phyloP scores from a whole-genome alignment of 176 grass and related monocot species.

The Urochloa ruziziensis region DNA sequence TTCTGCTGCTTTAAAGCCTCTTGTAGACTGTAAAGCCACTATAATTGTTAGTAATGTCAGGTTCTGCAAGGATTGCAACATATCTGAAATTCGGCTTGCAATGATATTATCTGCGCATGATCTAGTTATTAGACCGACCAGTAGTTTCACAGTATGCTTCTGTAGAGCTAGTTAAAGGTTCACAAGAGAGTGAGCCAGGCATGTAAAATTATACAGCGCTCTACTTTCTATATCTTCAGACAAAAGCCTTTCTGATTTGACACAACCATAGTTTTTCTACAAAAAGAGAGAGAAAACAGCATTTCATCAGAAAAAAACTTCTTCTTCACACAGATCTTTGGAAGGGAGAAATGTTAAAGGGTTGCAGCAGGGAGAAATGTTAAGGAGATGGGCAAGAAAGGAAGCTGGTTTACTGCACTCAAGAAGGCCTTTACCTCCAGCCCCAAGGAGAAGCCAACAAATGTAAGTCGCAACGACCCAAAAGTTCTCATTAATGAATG shows the following conservation, averaged over 20 bases:
- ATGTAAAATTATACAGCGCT: not conserved
- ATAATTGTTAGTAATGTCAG: not conserved
- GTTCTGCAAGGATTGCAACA: not conserved
- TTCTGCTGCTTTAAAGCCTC: not conserved
- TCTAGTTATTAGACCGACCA: not conserved
- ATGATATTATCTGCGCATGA: not conserved
- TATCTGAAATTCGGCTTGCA: not conserved
- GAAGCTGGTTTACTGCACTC: conserved; percentile 80
- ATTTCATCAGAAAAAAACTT: not conserved
- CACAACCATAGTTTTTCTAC: not conserved
- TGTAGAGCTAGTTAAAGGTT: not conserved
- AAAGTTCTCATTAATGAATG: not conserved
- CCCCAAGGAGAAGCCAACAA: conserved; percentile 66
- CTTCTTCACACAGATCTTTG: not conserved
- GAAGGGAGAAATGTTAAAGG: not conserved
- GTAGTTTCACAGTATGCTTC: not conserved
- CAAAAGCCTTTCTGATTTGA: not conserved
- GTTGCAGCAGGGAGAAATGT: conserved; percentile 38
- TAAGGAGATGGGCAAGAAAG: conserved; percentile 96
- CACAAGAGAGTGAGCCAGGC: not conserved
- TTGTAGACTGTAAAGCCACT: not conserved
- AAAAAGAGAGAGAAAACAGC: not conserved
- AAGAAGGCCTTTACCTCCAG: conserved; percentile 70
- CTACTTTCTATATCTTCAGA: not conserved
- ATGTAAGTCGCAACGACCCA: conserved; percentile 46